These are phyloP conservation scores for Mucor velutinosus DNA, from an alignment of 371 early-diverging fungal genomes.

Conservation along the genomic window DNA sequence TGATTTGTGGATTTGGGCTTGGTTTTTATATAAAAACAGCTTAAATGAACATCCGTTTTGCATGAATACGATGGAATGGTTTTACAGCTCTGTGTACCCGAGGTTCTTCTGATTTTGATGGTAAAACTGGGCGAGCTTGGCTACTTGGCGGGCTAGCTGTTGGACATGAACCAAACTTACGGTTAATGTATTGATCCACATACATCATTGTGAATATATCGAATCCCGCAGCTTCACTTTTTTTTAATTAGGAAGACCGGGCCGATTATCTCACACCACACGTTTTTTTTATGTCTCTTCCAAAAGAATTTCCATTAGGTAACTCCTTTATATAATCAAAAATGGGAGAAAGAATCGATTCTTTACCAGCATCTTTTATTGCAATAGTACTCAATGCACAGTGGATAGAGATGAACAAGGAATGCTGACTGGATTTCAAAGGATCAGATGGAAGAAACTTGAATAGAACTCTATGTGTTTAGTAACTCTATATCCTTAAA, in stretches of 20 bases:
- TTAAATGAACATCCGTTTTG: constrained; percentile 23
- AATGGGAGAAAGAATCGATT: too few relatives aligned
- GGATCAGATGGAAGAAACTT: neutral
- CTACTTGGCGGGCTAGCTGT: neutral
- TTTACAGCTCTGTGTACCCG: neutral
- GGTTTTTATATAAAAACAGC: constrained; percentile 3
- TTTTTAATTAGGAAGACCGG: neutral
- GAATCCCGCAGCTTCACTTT: neutral
- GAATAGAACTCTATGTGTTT: neutral
- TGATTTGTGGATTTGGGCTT: neutral
- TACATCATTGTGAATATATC: neutral
- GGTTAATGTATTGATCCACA: constrained; percentile 13
- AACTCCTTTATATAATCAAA: neutral
- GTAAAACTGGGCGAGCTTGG: neutral
- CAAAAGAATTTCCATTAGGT: neutral
- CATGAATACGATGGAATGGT: constrained; percentile 9
- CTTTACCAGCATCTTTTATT: too few relatives aligned
- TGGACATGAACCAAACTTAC: neutral
- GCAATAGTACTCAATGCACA: too few relatives aligned
- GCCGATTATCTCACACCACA: neutral
- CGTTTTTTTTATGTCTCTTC: neutral
- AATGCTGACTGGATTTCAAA: neutral
- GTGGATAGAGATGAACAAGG: too few relatives aligned
- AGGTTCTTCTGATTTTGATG: neutral
- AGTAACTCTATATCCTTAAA: neutral